Evolutionary conservation across 2,329 filamentous ascomycete species (phyloP).

Genomic region (Karstenula rhodostoma): DNA sequence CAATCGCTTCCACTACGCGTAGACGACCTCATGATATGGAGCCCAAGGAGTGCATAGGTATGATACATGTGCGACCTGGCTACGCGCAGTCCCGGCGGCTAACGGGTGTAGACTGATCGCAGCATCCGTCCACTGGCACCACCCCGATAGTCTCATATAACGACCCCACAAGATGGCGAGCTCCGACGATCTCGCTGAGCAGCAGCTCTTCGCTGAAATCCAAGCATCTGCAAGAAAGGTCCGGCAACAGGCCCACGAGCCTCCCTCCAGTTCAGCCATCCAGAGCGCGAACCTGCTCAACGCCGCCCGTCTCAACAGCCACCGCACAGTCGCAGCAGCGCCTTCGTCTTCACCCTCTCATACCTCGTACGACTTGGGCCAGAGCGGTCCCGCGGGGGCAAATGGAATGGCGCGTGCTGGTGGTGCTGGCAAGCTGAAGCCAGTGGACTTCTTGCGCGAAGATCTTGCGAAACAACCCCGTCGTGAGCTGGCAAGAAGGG

Average conservation of each 20-base stretch:
- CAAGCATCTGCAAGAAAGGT: conserved; percentile 18
- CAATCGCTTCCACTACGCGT: background rate
- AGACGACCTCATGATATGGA: background rate
- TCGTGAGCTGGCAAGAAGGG: conserved; percentile 19
- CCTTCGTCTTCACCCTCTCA: conserved; percentile 2
- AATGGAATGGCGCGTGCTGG: conserved; percentile 7
- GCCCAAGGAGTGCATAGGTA: background rate
- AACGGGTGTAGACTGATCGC: background rate
- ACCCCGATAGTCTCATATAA: background rate
- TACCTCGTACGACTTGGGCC: background rate
- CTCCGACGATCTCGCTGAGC: conserved; percentile 28
- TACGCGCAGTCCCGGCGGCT: background rate
- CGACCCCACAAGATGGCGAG: background rate
- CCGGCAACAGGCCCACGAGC: conserved; percentile 3
- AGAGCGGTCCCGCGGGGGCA: conserved; percentile 14
- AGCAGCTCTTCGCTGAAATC: conserved; percentile 35
- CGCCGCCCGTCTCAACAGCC: conserved; percentile 32
- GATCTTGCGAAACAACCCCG: conserved; percentile 12
- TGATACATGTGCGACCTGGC: background rate
- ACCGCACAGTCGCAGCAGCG: background rate
- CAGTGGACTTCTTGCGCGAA: conserved; percentile 20
- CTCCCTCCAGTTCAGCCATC: conserved; percentile 22
- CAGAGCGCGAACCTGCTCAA: conserved; percentile 40
- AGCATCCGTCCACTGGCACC: background rate
- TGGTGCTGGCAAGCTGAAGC: conserved; percentile 29